phyloP scores from a whole-genome alignment of 2,329 filamentous ascomycete species.

The Ceratocystis eucalypticola region DNA sequence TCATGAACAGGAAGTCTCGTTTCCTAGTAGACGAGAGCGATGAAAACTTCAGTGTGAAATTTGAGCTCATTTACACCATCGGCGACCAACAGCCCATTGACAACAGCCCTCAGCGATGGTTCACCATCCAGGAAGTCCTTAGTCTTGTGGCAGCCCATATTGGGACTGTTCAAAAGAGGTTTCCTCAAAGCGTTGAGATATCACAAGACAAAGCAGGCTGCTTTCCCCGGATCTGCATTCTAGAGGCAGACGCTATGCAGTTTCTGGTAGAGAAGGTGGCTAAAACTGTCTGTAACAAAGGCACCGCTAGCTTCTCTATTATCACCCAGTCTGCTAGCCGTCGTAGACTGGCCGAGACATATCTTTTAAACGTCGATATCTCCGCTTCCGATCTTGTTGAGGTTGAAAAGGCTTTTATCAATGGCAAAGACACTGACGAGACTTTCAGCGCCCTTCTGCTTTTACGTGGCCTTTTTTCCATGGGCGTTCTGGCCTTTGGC shows the following conservation, averaged over 20 bases:
- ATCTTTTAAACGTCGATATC: slow-evolving; percentile 32
- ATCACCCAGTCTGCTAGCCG: slow-evolving; percentile 25
- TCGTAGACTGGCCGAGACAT: slow-evolving; percentile 28
- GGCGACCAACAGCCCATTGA: slow-evolving; percentile 39
- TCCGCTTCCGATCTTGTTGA: slow-evolving; percentile 27
- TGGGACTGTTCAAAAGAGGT: slow-evolving; percentile 22
- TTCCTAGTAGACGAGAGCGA: slow-evolving; percentile 55
- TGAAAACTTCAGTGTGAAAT: slow-evolving; percentile 46
- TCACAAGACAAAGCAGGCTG: slow-evolving; percentile 23
- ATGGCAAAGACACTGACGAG: slow-evolving; percentile 20
- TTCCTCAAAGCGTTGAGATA: slow-evolving; percentile 34
- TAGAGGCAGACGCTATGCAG: slow-evolving; percentile 26
- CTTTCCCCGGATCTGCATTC: slow-evolving; percentile 38
- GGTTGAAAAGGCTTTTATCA: slow-evolving; percentile 27
- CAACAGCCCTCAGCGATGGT: slow-evolving; percentile 43
- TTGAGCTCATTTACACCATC: slow-evolving; percentile 51
- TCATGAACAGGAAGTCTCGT: slow-evolving; percentile 32
- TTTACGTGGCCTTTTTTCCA: slow-evolving; percentile 42
- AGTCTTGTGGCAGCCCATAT: slow-evolving; percentile 28
- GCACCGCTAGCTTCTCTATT: slow-evolving; percentile 32
- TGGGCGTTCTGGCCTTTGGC: slow-evolving; percentile 39
- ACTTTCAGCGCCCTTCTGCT: slow-evolving; percentile 31
- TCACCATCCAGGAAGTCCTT: slow-evolving; percentile 40
- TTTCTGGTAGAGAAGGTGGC: slow-evolving; percentile 24
- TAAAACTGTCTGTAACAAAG: slow-evolving; percentile 30